These are phyloP conservation scores for Barnettozyma siamensis DNA, from an alignment of 805 yeast genomes.

Conservation along the genomic window DNA sequence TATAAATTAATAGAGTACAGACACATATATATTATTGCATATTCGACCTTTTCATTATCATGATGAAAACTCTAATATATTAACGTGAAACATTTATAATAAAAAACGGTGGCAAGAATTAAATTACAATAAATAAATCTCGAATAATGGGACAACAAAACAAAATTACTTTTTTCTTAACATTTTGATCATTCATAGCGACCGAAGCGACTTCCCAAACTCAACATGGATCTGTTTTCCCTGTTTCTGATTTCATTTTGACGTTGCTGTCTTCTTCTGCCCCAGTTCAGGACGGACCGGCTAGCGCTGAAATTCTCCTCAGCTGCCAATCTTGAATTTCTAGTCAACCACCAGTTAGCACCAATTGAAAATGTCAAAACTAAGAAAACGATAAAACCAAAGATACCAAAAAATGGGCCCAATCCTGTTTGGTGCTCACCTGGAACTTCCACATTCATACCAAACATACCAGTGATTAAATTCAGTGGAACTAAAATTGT, in stretches of 20 bases:
- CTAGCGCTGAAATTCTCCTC: slow-evolving; percentile 16
- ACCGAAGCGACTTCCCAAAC: slow-evolving; percentile 21
- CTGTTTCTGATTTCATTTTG: slow-evolving; percentile 16
- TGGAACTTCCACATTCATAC: slow-evolving; percentile 91
- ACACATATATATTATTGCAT: no score
- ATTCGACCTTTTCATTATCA: no score
- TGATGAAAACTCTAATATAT: no score
- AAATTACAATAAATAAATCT: not conserved
- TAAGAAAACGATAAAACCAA: slow-evolving; percentile 44
- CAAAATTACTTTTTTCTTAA: not conserved
- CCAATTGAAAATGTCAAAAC: slow-evolving; percentile 34
- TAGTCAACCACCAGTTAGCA: slow-evolving; percentile 38
- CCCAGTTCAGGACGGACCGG: slow-evolving; percentile 28
- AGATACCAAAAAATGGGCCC: slow-evolving; percentile 67
- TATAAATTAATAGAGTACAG: no score
- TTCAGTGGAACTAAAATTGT: slow-evolving; percentile 88
- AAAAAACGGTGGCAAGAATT: no score
- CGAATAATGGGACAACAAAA: no score
- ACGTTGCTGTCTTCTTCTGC: slow-evolving; percentile 13
- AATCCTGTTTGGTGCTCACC: slow-evolving; percentile 45
- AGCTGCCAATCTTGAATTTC: slow-evolving; percentile 27
- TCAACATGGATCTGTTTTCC: slow-evolving; percentile 25
- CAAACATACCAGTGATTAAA: slow-evolving; percentile 85
- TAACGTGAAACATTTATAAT: no score
- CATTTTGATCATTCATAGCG: slow-evolving; percentile 20